phyloP scores from a whole-genome alignment of 2,329 filamentous ascomycete genomes.

The Claviceps monticola region DNA sequence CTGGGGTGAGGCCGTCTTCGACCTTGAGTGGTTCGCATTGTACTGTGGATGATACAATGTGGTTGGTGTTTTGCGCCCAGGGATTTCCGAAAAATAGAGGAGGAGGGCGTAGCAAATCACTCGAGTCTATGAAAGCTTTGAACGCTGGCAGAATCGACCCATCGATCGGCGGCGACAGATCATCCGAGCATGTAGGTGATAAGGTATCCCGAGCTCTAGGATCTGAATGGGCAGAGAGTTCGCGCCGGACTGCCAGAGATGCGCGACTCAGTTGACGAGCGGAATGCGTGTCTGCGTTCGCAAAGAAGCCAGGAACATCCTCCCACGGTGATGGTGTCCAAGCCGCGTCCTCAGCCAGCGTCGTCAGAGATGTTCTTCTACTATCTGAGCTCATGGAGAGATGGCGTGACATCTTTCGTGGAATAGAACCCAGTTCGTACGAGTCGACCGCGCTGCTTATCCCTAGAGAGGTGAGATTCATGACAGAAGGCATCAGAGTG shows the following conservation, averaged over 20 bases:
- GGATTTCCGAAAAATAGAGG: background rate
- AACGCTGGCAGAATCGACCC: background rate
- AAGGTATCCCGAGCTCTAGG: background rate
- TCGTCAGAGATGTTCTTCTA: constrained; percentile 1
- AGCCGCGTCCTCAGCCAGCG: background rate
- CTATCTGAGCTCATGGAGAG: background rate
- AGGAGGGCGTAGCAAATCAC: background rate
- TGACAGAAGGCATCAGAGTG: constrained; percentile 13
- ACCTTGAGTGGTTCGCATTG: background rate
- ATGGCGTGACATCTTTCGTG: background rate
- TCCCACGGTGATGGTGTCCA: background rate
- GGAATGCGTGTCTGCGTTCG: background rate
- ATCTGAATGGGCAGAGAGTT: background rate
- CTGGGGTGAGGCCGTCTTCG: background rate
- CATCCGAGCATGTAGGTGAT: background rate
- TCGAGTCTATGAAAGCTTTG: background rate
- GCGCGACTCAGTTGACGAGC: background rate
- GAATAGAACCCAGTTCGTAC: background rate
- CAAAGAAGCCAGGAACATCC: background rate
- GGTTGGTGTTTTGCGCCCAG: too few species aligned
- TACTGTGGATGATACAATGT: background rate
- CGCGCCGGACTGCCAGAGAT: background rate
- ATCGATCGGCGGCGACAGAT: background rate
- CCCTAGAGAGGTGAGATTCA: constrained; percentile 8
- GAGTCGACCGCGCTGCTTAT: background rate